A percentile compares a stretch with the other conserved stretches of the same genome.
Evolutionary conservation across 2,329 filamentous ascomycete genomes (phyloP).

Genomic region (Ilyonectria sp.): DNA sequence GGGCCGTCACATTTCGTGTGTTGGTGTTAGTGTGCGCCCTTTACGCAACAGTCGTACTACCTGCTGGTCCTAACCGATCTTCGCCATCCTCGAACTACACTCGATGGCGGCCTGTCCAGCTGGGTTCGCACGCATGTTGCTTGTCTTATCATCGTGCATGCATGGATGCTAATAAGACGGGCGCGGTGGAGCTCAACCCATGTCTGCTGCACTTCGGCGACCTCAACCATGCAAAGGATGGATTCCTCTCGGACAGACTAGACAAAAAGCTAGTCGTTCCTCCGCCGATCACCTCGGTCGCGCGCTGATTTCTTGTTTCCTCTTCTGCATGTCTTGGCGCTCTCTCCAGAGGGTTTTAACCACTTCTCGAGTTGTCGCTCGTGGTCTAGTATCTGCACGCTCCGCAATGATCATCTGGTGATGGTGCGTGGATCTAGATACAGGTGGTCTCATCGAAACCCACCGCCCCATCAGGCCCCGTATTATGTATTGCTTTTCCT

Average conservation of each 20-base stretch:
- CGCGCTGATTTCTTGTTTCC: neutral
- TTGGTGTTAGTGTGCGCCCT: neutral
- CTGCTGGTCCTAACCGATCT: neutral
- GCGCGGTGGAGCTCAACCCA: constrained; percentile 11
- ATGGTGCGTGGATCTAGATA: constrained; percentile 31
- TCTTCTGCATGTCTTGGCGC: neutral
- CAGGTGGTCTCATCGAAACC: constrained; percentile 33
- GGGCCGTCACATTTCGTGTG: neutral
- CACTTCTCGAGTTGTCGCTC: neutral
- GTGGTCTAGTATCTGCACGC: constrained; percentile 4
- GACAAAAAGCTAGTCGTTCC: constrained; percentile 8
- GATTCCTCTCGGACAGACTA: neutral
- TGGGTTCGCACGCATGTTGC: neutral
- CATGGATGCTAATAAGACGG: neutral
- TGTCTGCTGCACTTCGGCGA: constrained; percentile 1
- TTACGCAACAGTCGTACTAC: neutral
- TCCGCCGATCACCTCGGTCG: neutral
- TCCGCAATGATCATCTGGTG: constrained; percentile 20
- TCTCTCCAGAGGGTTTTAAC: neutral
- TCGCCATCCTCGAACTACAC: neutral
- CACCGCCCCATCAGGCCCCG: constrained; percentile 28
- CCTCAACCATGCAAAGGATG: constrained; percentile 7
- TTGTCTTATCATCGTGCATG: constrained; percentile 21
- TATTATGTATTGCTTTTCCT: constrained; percentile 11
- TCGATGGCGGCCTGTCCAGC: neutral